These are phyloP conservation scores for Gryganskiella cystojenkinii DNA, from an alignment of 192 early-diverging fungal genomes.

Conservation along the genomic window DNA sequence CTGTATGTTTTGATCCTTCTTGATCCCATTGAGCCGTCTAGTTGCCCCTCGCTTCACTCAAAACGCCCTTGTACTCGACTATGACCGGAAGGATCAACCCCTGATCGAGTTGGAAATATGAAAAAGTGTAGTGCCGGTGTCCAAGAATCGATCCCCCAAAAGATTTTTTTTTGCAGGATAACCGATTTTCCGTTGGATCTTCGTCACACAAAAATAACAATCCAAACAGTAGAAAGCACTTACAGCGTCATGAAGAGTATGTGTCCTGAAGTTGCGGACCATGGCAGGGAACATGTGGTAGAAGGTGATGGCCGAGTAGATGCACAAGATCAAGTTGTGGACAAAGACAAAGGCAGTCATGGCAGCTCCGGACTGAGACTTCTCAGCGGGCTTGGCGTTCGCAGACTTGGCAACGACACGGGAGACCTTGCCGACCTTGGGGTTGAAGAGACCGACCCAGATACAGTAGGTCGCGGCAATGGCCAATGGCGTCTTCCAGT, in stretches of 20 bases:
- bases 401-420: slow-evolving; percentile 64
- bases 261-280: slow-evolving; percentile 58
- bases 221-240: slow-evolving; percentile 36
- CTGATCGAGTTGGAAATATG: too few species aligned
- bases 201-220: slow-evolving; percentile 6
- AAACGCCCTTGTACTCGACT: too few species aligned
- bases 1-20: too few species aligned
- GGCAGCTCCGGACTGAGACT: slow-evolving; percentile 47
- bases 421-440: slow-evolving; percentile 60
- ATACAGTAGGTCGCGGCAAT: slow-evolving; percentile 66
- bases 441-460: slow-evolving; percentile 58
- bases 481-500: slow-evolving; percentile 72
- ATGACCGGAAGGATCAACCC: too few species aligned
- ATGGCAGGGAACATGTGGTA: slow-evolving; percentile 66
- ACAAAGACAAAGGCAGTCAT: slow-evolving; percentile 82
- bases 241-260: slow-evolving; percentile 68
- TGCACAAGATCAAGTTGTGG: slow-evolving; percentile 77
- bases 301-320: slow-evolving; percentile 82
- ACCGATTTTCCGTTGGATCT: too few species aligned
- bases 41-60: background rate
- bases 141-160: too few species aligned
- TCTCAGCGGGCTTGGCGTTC: slow-evolving; percentile 50
- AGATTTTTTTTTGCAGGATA: too few species aligned
- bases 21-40: too few species aligned
- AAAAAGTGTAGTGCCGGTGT: too few species aligned